Evolutionary conservation across 306 rosid species (phyloP), one percentile per base, ranked within the genome.

Genomic region (Glycyrrhiza uralensis): DNA sequence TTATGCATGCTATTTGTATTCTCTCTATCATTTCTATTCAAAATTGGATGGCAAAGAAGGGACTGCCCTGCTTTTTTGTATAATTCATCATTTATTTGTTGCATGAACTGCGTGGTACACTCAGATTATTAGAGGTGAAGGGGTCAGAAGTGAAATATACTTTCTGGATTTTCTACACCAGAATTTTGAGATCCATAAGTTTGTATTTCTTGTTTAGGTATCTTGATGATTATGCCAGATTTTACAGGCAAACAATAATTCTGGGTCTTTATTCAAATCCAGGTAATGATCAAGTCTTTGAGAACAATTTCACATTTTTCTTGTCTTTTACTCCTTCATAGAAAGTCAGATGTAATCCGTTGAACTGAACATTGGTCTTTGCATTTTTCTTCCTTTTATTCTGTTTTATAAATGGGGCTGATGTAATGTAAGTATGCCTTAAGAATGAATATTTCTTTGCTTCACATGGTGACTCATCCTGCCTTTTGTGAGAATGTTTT

Each of bases 171-270:
- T 24, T 70, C 26, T 15, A 18, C 15, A 1, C 76, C 26, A 17
- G 59, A 39, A 61, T 35, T 51, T 18, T 80, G 46, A 51, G 62
- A 39, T 71, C 20, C 17, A 18, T 66, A 33, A 60, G 17, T 56
- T 32, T 80, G 13, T 68, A 58, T 84, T 81, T 30, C 55, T 71
- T 78, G 66, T 47, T 59, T 68, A 93, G 98, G 98, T 84, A 86
- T 76, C 86, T 86, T 57, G 90, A 93, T 75, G 89, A 84, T 55
- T 41, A 78, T 72, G 96, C 98, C 18, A 85, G 77, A 80, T 83
- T 83, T 65, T 93, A 87, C 41, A 86, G 97, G 89, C 98, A 93
- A 76, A 84, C 97, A 17, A 83, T 93, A 70, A 76, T 93, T 57
- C 77, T 89, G 76, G 91, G 96, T 14, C 71, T 75, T 69, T 83